phyloP scores from a whole-genome alignment of 129 eudicot genomes.

The Flaveria linearis region DNA sequence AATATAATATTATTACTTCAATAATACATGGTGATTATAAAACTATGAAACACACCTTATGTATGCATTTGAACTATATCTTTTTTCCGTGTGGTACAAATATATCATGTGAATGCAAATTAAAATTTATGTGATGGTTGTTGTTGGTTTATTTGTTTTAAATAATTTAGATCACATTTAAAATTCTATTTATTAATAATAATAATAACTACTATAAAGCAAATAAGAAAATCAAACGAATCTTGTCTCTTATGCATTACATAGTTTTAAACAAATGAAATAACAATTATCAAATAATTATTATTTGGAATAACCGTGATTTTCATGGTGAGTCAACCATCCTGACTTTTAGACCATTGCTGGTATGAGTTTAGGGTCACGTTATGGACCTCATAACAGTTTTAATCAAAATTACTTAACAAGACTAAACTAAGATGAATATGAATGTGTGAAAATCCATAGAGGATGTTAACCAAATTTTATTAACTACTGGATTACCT shows the following conservation, averaged over 20 bases:
- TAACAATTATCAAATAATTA: background rate
- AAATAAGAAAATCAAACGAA: background rate
- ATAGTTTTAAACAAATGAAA: background rate
- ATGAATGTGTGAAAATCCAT: too few species aligned
- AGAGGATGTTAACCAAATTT: too few species aligned
- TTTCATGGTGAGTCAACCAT: background rate
- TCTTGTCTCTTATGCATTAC: background rate
- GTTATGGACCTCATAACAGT: too few species aligned
- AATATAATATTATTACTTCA: too few species aligned
- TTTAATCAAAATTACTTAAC: too few species aligned
- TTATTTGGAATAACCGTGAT: background rate
- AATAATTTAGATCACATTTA: too few species aligned
- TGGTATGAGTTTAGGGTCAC: too few species aligned
- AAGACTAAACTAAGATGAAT: too few species aligned
- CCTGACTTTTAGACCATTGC: too few species aligned
- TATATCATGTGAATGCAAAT: constrained; percentile 19
- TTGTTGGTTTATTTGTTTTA: background rate
- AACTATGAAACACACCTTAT: background rate
- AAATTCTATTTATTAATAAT: background rate
- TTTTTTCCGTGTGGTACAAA: constrained; percentile 13
- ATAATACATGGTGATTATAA: background rate
- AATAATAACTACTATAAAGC: background rate
- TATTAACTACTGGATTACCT: too few species aligned
- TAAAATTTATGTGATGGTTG: background rate
- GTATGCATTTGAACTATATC: background rate